phyloP scores from a whole-genome alignment of 1,284 basidiomycete species.

The Apiotrichum brassicae region DNA sequence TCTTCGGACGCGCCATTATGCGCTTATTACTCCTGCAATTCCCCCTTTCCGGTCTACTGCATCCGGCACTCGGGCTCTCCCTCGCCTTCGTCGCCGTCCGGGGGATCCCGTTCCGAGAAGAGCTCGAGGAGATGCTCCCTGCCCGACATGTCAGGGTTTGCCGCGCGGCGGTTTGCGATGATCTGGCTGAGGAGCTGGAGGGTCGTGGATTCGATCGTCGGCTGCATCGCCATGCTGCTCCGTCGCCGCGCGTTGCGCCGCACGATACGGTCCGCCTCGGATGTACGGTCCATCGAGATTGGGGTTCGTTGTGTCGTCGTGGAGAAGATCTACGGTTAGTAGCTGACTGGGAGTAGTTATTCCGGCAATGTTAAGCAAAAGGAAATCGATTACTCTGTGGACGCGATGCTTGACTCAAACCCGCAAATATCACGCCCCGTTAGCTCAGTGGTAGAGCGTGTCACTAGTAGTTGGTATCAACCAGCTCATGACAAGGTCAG shows the following conservation, averaged over 20 bases:
- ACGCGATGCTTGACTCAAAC: too few species aligned
- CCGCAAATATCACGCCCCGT: too few species aligned
- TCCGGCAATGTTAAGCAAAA: too few species aligned
- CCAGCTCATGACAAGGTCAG: too few species aligned
- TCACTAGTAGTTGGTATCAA: too few species aligned
- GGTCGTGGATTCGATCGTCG: conserved; percentile 4
- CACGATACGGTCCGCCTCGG: conserved; percentile 7
- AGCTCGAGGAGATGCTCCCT: not conserved
- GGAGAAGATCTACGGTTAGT: conserved; percentile 3
- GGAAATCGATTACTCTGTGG: too few species aligned
- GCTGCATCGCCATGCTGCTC: not conserved
- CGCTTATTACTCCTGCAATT: too few species aligned
- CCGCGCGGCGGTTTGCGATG: not conserved
- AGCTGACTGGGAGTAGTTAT: too few species aligned
- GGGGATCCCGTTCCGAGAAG: not conserved
- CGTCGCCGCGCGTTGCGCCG: conserved; percentile 4
- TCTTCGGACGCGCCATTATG: too few species aligned
- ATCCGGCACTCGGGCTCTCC: not conserved
- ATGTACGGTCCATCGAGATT: conserved; percentile 2
- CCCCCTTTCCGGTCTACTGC: too few species aligned
- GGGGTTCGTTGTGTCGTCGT: not conserved
- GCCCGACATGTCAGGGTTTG: not conserved
- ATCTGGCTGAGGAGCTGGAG: conserved; percentile 10
- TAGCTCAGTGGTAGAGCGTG: too few species aligned
- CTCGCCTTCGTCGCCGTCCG: not conserved